Evolutionary conservation across 2,329 filamentous ascomycete genomes (phyloP), one percentile per base, ranked within the genome.

Genomic region (Trichoderma hamatum): DNA sequence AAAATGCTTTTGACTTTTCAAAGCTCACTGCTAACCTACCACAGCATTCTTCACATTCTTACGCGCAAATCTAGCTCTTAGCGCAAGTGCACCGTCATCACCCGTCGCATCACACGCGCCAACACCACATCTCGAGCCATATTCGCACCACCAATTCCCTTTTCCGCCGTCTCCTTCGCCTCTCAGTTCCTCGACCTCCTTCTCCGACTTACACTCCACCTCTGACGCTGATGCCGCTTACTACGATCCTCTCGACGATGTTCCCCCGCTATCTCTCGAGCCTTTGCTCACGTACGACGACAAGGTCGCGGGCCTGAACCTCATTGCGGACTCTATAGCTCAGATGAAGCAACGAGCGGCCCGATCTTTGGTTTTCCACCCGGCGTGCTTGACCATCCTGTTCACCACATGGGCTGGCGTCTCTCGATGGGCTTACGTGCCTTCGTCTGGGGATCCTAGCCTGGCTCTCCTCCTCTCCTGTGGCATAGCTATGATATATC

Each of bases 1-100:
- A 43, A 54, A 6, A 9, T 19, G n/a, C 5, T 11, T 5, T 14
- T 19, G 13, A 55, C n/a, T 36, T 19, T 7, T 32, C 19, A 13
- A 30, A 26, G 9, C 26, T 58, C 21, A 11, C n/a, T 26, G 21
- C 63, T 66, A 28, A 66, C 39, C n/a, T 16, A 19, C 28, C 5
- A n/a, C 79, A 96, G 92, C 92, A 30, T 96, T 96, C 83, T 91
- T 96, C 80, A 91, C 89, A 68, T 95, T 93, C 74, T 85, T 96
- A 19, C 89, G 92, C 73, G 91, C 91, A 72, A 96, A 96, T 76
- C 86, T 96, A 67, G 89, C 90, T 74, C 88, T 95, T 69, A 85
- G 84, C 63, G 64, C 64, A 34, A 36, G 54, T 10, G 58, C 64
- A 28, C 82, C 83, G 56, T 89, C 84, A 58, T 89, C 84, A 71